phyloP scores from a whole-genome alignment of 495 filamentous ascomycete species.

The Cercophora scortea region DNA sequence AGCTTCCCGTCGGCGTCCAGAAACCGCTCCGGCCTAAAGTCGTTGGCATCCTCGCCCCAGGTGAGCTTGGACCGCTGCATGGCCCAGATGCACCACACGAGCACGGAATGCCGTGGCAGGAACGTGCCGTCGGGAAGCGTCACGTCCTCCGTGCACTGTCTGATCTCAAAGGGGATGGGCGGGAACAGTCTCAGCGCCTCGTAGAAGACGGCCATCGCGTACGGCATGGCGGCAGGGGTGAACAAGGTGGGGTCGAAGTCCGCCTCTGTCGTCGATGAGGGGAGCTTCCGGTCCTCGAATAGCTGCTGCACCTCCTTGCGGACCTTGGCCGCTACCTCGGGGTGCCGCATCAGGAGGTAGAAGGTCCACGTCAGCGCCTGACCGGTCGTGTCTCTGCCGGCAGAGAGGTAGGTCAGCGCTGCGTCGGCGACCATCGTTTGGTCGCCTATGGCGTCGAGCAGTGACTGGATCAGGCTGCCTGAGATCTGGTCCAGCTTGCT shows the following conservation, averaged over 20 bases:
- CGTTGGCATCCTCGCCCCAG: slow-evolving; percentile 50
- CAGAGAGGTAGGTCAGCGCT: slow-evolving; percentile 53
- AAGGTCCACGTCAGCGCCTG: slow-evolving; percentile 55
- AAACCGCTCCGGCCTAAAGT: slow-evolving; percentile 48
- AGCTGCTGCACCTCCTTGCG: slow-evolving; percentile 30
- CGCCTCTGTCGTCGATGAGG: background rate
- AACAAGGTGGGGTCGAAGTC: slow-evolving; percentile 29
- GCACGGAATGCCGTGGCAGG: slow-evolving; percentile 40
- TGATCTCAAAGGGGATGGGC: slow-evolving; percentile 55
- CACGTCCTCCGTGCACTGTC: slow-evolving; percentile 41
- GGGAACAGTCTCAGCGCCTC: slow-evolving; percentile 50
- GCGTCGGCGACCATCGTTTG: slow-evolving; percentile 47
- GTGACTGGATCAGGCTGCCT: slow-evolving; percentile 47
- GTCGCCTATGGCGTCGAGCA: slow-evolving; percentile 45
- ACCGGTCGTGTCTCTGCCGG: slow-evolving; percentile 52
- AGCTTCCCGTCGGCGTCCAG: slow-evolving; percentile 31
- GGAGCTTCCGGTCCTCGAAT: slow-evolving; percentile 5
- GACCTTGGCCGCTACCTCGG: slow-evolving; percentile 25
- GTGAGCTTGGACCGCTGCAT: slow-evolving; percentile 48
- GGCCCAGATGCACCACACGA: slow-evolving; percentile 54
- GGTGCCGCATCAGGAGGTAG: slow-evolving; percentile 47
- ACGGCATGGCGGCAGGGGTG: slow-evolving; percentile 38
- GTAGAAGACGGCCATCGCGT: slow-evolving; percentile 49
- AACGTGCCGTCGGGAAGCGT: slow-evolving; percentile 52
- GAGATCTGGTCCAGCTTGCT: slow-evolving; percentile 35